phyloP scores from a whole-genome alignment of 129 eudicot genomes.

The Helianthus tuberosus region DNA sequence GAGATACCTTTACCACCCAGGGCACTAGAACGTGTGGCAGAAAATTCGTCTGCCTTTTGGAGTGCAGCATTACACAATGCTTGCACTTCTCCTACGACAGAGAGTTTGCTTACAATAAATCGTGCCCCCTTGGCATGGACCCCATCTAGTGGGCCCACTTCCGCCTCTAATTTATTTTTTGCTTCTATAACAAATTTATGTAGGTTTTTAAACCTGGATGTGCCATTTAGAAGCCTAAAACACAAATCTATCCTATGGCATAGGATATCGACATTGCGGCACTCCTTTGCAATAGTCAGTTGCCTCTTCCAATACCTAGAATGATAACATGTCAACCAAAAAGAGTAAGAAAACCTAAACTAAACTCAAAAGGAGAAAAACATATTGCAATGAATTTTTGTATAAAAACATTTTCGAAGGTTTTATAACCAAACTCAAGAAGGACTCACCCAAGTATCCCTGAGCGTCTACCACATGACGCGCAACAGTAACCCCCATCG shows the following conservation, averaged over 20 bases:
- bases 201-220: conserved; percentile 70
- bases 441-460: conserved; percentile 78
- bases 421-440: not conserved
- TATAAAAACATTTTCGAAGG: not conserved
- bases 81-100: conserved; percentile 78
- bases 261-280: conserved; percentile 67
- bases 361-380: too few species aligned
- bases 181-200: conserved; percentile 62
- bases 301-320: conserved; percentile 90
- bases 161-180: conserved; percentile 68
- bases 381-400: not conserved
- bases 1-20: conserved; percentile 45
- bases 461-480: conserved; percentile 86
- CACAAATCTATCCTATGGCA: conserved; percentile 73
- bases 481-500: conserved; percentile 94
- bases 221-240: conserved; percentile 74
- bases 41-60: conserved; percentile 73
- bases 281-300: conserved; percentile 66
- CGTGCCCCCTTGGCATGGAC: conserved; percentile 55
- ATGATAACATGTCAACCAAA: not conserved
- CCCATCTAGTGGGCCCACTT: conserved; percentile 74
- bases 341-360: too few species aligned
- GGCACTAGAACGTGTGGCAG: conserved; percentile 46
- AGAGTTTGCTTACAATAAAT: conserved; percentile 71
- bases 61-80: conserved; percentile 73